Conservation (phyloP, 2,329 filamentous ascomycete species). For the Colletotrichum aenigma region DNA sequence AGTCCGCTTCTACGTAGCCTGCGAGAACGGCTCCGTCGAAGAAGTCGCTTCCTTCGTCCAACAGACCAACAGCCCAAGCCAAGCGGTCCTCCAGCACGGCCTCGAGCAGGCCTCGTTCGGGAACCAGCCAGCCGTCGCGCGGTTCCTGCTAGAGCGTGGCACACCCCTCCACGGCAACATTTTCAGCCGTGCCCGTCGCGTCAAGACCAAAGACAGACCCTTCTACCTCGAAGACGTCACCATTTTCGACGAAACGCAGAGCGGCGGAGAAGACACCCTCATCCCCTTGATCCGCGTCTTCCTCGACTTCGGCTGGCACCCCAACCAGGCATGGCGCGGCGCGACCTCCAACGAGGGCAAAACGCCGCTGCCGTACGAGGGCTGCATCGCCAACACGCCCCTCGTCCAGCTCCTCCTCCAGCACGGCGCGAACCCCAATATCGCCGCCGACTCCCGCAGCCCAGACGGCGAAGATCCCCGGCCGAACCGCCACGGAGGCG, state of each 20-base stretch:
- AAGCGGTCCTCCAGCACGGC: neutral
- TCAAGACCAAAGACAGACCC: neutral
- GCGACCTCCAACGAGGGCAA: neutral
- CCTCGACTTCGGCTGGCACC: neutral
- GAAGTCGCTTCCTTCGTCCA: neutral
- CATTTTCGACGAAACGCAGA: neutral
- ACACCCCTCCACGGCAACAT: neutral
- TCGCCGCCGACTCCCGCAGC: neutral
- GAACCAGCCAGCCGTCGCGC: neutral
- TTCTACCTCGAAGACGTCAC: neutral
- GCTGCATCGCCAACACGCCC: neutral
- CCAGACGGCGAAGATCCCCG: neutral
- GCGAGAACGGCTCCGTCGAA: neutral
- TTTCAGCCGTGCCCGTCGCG: neutral
- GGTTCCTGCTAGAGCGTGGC: neutral
- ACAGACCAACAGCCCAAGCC: neutral
- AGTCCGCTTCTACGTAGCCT: neutral
- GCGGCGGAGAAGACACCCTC: neutral
- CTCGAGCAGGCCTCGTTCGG: neutral
- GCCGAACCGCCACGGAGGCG: neutral
- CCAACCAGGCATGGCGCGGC: neutral
- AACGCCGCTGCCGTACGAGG: neutral
- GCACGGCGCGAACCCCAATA: neutral
- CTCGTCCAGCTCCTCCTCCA: neutral
- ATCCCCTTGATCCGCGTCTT: neutral